Evolutionary conservation across 1,284 basidiomycete species (phyloP).

Genomic region (Trametes sp.): DNA sequence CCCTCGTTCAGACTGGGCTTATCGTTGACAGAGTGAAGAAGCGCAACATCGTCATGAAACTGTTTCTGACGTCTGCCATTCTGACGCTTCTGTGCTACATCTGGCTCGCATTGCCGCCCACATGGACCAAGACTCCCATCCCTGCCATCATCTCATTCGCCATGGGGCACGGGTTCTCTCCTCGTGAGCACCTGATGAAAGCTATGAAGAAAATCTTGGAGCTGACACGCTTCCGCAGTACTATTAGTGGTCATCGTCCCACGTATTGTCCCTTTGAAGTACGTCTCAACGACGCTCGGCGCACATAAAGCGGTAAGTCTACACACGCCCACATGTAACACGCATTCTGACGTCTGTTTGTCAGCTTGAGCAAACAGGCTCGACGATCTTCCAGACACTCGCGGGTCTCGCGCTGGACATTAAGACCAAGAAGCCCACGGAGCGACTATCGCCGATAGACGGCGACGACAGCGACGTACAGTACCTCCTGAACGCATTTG

Average conservation of each 20-base stretch:
- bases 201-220: no score
- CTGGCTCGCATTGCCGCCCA: conserved; percentile 71
- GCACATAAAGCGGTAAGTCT: conserved; percentile 77
- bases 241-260: conserved; percentile 80
- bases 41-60: conserved; percentile 61
- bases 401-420: conserved; percentile 70
- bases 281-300: conserved; percentile 80
- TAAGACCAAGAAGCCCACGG: conserved; percentile 43
- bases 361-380: conserved; percentile 77
- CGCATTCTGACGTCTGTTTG: not conserved
- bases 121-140: conserved; percentile 61
- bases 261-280: conserved; percentile 71
- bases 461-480: conserved; percentile 48
- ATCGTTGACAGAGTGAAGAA: conserved; percentile 66
- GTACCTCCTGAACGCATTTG: conserved; percentile 64
- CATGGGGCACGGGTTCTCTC: conserved; percentile 76
- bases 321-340: not conserved
- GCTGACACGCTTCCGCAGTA: conserved; percentile 48
- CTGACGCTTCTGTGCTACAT: conserved; percentile 69
- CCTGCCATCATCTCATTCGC: conserved; percentile 72
- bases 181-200: no score
- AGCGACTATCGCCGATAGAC: conserved; percentile 12
- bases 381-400: conserved; percentile 74
- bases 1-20: conserved; percentile 60
- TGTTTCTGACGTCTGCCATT: conserved; percentile 67